These are phyloP conservation scores for Lactuca sativa DNA, from an alignment of 129 eudicot species.

Conservation along the genomic window DNA sequence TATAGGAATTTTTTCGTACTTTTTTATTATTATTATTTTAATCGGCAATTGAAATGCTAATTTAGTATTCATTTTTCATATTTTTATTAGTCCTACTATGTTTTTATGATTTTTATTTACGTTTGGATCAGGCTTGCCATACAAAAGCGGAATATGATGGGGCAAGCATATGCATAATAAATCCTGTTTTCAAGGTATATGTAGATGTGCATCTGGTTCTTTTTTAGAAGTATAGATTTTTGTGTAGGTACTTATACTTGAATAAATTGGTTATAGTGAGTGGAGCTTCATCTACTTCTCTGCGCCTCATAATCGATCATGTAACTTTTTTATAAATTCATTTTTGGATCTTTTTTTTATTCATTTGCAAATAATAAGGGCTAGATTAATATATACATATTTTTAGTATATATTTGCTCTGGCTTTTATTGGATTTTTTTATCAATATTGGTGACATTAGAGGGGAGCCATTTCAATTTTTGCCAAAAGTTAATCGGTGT, in stretches of 20 bases:
- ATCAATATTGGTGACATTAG: slow-evolving; percentile 67
- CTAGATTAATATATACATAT: not conserved
- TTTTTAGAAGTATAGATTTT: not conserved
- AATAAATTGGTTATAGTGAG: slow-evolving; percentile 65
- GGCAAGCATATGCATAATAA: slow-evolving; percentile 96
- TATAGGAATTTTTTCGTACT: slow-evolving; percentile 90
- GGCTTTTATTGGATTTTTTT: slow-evolving; percentile 72
- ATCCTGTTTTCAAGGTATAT: slow-evolving; percentile 90
- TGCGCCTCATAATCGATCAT: slow-evolving; percentile 86
- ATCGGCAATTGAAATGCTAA: too few relatives aligned
- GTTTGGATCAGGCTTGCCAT: slow-evolving; percentile 75
- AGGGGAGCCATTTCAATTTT: slow-evolving; percentile 73
- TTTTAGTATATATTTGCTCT: slow-evolving; percentile 86
- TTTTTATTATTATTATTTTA: not conserved
- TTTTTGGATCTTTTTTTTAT: not conserved
- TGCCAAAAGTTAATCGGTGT: slow-evolving; percentile 61
- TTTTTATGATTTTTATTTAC: not conserved
- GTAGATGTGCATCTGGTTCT: too few relatives aligned
- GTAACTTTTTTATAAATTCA: slow-evolving; percentile 34
- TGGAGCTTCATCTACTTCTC: slow-evolving; percentile 76
- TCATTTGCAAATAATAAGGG: not conserved
- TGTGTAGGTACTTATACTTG: slow-evolving; percentile 71
- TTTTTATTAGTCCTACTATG: too few relatives aligned
- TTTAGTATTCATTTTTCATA: too few relatives aligned
- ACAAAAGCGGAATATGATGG: slow-evolving; percentile 96